These are phyloP conservation scores for Spathaspora boniae DNA, from an alignment of 805 yeast genomes.

Conservation along the genomic window DNA sequence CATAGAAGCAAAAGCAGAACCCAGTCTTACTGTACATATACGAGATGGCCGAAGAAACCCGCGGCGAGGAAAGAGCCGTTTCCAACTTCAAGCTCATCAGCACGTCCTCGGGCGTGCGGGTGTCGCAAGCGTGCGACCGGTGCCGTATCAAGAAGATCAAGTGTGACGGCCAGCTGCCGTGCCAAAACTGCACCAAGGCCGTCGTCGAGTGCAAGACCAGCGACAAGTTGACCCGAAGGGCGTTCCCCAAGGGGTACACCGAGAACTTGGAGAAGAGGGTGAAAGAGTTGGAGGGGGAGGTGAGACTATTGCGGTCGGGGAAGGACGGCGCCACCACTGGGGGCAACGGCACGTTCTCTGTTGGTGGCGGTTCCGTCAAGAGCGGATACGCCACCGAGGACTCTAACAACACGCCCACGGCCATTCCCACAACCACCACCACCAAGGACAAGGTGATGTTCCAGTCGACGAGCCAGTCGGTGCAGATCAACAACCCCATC, in stretches of 20 bases:
- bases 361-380: background rate
- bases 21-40: no score
- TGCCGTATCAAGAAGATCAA: slow-evolving; percentile 74
- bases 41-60: no score
- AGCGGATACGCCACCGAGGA: background rate
- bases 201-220: slow-evolving; percentile 69
- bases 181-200: slow-evolving; percentile 62
- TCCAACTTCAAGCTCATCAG: slow-evolving; percentile 35
- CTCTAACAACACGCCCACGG: background rate
- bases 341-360: slow-evolving; percentile 8
- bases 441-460: slow-evolving; percentile 11
- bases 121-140: slow-evolving; percentile 79
- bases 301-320: slow-evolving; percentile 35
- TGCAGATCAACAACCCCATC: slow-evolving; percentile 38
- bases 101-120: slow-evolving; percentile 44
- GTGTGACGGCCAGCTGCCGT: slow-evolving; percentile 72
- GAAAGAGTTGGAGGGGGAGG: slow-evolving; percentile 56
- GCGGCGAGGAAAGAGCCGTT: slow-evolving; percentile 17
- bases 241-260: slow-evolving; percentile 80
- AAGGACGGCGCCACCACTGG: slow-evolving; percentile 11
- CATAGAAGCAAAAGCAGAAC: no score
- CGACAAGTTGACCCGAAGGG: slow-evolving; percentile 70
- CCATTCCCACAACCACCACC: slow-evolving; percentile 7
- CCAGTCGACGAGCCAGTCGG: slow-evolving; percentile 10
- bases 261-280: slow-evolving; percentile 66